Evolutionary conservation across 345 rosid species (phyloP), one percentile per base, ranked within the genome.

Genomic region (Lumnitzera racemosa): DNA sequence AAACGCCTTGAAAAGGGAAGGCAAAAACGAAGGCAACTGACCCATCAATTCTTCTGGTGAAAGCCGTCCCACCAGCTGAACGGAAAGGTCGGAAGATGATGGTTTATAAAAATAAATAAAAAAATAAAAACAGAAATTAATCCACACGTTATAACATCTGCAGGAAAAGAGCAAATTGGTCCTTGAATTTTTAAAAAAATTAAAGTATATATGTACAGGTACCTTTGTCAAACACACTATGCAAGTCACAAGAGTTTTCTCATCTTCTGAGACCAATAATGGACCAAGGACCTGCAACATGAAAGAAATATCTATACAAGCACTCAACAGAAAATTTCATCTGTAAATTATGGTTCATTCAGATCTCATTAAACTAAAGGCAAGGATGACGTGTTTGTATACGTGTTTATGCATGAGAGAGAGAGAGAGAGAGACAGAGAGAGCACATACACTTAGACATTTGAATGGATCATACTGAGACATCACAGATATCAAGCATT

Each of bases 211-310:
- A 58, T 56, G 53, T 5, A 36, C 23, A 24, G 11, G 56, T 71
- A 83, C 89, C 89, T 83, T 81, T 12, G 84, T 83, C 67, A 79
- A 65, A 61, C 76, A 74, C 58, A 75, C 74, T 51, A 79, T 76
- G 72, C 82, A 78, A 46, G 75, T 67, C 29, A 83, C 72, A 53
- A 83, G 89, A 65, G 74, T 67, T 77, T 67, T 76, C 74, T 81
- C 86, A 56, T 83, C 89, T 66, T 79, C 86, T 29, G 77, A 63
- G 17, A 78, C 76, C 71, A 81, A 65, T 54, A 79, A 23, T 27
- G 89, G 76, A 36, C 62, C 84, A 64, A 76, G 51, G 15, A 64
- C 84, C 89, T 83, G 89, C 55, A 62, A 53, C 20, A 53, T 8
- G 12, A 31, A 49, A 36, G 43, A 36, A 5, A 36, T 5, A 36